phyloP scores from a whole-genome alignment of 1,284 basidiomycete genomes.

The Peniophora sp. region DNA sequence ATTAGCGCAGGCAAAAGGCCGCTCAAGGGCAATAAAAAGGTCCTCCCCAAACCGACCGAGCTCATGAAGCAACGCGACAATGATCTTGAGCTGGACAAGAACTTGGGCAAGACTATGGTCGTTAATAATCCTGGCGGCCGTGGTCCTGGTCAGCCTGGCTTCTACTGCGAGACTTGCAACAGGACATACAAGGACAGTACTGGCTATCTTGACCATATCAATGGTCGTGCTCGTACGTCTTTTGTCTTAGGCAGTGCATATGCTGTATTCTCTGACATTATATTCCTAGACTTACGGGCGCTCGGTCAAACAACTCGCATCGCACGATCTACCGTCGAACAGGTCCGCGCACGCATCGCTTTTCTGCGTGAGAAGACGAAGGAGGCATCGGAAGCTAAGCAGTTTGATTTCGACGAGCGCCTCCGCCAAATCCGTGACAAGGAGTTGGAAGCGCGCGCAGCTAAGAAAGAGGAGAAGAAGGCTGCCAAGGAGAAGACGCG shows the following conservation, averaged over 20 bases:
- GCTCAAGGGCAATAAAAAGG: conserved; percentile 49
- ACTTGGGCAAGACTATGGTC: conserved; percentile 87
- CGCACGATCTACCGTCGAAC: conserved; percentile 82
- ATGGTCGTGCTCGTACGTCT: conserved; percentile 83
- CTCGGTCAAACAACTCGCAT: conserved; percentile 94
- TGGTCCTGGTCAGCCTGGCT: conserved; percentile 85
- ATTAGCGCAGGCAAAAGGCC: conserved; percentile 69
- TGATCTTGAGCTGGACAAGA: conserved; percentile 84
- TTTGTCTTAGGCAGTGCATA: conserved; percentile 4
- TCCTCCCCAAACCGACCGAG: conserved; percentile 85
- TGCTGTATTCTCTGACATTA: conserved; percentile 1
- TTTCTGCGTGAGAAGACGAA: conserved; percentile 81
- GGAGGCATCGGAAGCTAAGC: conserved; percentile 72
- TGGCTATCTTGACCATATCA: conserved; percentile 94
- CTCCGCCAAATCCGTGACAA: conserved; percentile 76
- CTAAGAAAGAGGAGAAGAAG: conserved; percentile 68
- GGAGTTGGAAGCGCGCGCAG: conserved; percentile 53
- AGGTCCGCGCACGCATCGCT: conserved; percentile 88
- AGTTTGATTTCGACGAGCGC: conserved; percentile 89
- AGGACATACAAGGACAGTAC: conserved; percentile 91
- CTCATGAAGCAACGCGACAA: conserved; percentile 79
- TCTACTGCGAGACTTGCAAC: conserved; percentile 86
- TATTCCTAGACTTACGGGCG: conserved; percentile 69
- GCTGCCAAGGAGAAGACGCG: conserved; percentile 65
- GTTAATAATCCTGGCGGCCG: conserved; percentile 75